Evolutionary conservation across 2,329 filamentous ascomycete species (phyloP).

Genomic region (Aspergillus sp.): DNA sequence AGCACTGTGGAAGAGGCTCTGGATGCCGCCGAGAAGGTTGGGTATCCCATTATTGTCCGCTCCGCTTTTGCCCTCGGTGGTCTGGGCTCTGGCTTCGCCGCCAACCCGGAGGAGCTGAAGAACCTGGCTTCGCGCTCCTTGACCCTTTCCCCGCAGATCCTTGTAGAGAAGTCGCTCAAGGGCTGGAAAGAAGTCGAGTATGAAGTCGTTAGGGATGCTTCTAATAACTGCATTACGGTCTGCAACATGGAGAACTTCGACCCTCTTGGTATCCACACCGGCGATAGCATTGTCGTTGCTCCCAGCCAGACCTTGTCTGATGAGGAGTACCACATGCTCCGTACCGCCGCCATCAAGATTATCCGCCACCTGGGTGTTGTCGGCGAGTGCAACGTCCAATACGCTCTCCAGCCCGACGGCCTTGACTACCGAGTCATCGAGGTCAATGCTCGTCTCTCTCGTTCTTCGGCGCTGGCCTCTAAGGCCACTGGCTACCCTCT

Average conservation of each 20-base stretch:
- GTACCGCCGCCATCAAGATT: conserved; percentile 95
- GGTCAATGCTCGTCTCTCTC: conserved; percentile 95
- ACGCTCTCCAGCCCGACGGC: conserved; percentile 90
- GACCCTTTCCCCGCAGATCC: conserved; percentile 86
- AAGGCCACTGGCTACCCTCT: conserved; percentile 97
- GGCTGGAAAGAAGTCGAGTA: conserved; percentile 99
- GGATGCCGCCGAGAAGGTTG: conserved; percentile 72
- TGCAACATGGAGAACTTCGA: conserved; percentile 99
- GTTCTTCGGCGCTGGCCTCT: conserved; percentile 91
- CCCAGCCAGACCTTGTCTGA: conserved; percentile 95
- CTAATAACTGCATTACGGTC: conserved; percentile 98
- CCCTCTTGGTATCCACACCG: conserved; percentile 92
- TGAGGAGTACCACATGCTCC: conserved; percentile 99
- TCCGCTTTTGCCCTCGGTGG: conserved; percentile 94
- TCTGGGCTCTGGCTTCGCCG: conserved; percentile 90
- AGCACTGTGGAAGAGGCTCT: conserved; percentile 85
- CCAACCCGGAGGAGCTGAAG: conserved; percentile 85
- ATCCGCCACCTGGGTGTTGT: conserved; percentile 94
- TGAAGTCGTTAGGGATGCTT: conserved; percentile 91
- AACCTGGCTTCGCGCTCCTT: conserved; percentile 89
- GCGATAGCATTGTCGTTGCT: conserved; percentile 96
- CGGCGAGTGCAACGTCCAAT: conserved; percentile 97
- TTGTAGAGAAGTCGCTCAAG: conserved; percentile 97
- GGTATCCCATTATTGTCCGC: conserved; percentile 96
- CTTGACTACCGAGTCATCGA: conserved; percentile 98